phyloP scores from a whole-genome alignment of 1,284 basidiomycete species.

The Flammula alnicola region DNA sequence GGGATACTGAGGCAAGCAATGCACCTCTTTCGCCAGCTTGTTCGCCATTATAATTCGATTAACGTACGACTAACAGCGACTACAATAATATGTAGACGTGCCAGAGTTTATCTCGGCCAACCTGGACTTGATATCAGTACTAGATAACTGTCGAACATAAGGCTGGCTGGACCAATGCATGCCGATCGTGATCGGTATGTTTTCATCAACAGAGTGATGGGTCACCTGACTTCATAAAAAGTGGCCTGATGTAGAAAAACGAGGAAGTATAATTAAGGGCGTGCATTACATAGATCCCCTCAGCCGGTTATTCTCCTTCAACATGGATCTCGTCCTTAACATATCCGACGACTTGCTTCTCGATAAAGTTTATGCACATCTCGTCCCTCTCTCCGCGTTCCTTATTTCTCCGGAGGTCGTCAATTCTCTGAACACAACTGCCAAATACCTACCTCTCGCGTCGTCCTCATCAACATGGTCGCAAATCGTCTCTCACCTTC shows the following conservation, averaged over 20 bases:
- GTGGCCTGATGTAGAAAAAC: constrained; percentile 35
- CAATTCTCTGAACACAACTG: constrained; percentile 35
- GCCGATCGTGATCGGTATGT: no score
- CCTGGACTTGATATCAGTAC: no score
- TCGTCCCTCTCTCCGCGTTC: constrained; percentile 75
- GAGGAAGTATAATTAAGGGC: constrained; percentile 28
- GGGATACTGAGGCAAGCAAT: no score
- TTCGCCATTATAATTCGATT: no score
- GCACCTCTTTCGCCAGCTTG: no score
- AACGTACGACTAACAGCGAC: no score
- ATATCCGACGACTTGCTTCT: constrained; percentile 77
- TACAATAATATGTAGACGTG: no score
- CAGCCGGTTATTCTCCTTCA: constrained; percentile 7
- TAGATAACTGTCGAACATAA: no score
- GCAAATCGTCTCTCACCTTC: constrained; percentile 58
- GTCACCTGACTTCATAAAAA: no score
- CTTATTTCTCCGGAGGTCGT: constrained; percentile 34
- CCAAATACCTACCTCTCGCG: constrained; percentile 39
- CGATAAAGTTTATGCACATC: constrained; percentile 78
- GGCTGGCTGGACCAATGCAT: no score
- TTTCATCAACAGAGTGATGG: no score
- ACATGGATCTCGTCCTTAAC: constrained; percentile 85
- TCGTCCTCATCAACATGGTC: constrained; percentile 51
- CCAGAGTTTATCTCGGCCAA: no score
- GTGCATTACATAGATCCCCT: background rate